phyloP scores from a whole-genome alignment of 1,139 yeast species.

The Lodderomyces orthopsilosis region DNA sequence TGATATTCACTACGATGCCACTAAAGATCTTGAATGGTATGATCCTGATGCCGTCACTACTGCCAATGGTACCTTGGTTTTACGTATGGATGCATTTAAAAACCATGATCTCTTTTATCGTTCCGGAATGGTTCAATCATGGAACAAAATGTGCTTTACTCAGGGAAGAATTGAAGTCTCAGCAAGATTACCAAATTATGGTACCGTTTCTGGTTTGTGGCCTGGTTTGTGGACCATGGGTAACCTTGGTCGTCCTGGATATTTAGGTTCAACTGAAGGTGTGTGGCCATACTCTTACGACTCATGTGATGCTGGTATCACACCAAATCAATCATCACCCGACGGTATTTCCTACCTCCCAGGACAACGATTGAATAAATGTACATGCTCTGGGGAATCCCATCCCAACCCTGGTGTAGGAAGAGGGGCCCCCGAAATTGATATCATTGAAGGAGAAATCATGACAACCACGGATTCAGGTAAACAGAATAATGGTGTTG shows the following conservation, averaged over 20 bases:
- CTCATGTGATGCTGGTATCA: slow-evolving; percentile 82
- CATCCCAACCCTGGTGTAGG: slow-evolving; percentile 82
- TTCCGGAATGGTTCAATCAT: slow-evolving; percentile 80
- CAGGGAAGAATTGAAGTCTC: slow-evolving; percentile 72
- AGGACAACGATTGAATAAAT: slow-evolving; percentile 67
- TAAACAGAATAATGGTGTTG: slow-evolving; percentile 52
- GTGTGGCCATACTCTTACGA: slow-evolving; percentile 90
- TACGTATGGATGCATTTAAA: slow-evolving; percentile 69
- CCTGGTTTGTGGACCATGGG: slow-evolving; percentile 93
- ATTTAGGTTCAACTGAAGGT: slow-evolving; percentile 74
- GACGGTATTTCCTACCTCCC: slow-evolving; percentile 80
- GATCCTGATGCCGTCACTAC: slow-evolving; percentile 79
- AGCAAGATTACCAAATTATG: slow-evolving; percentile 72
- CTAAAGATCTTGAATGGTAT: slow-evolving; percentile 85
- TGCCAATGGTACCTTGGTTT: slow-evolving; percentile 58
- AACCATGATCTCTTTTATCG: slow-evolving; percentile 73
- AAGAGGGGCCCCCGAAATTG: slow-evolving; percentile 90
- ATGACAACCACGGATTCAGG: slow-evolving; percentile 29
- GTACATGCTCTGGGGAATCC: slow-evolving; percentile 73
- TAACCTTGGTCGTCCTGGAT: slow-evolving; percentile 83
- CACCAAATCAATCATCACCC: slow-evolving; percentile 78
- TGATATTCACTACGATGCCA: slow-evolving; percentile 76
- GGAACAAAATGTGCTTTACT: slow-evolving; percentile 82
- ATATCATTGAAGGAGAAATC: slow-evolving; percentile 74
- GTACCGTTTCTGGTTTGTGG: slow-evolving; percentile 78